Evolutionary conservation across 331 rosid genomes (phyloP).

Genomic region (Erythrophleum ivorense): DNA sequence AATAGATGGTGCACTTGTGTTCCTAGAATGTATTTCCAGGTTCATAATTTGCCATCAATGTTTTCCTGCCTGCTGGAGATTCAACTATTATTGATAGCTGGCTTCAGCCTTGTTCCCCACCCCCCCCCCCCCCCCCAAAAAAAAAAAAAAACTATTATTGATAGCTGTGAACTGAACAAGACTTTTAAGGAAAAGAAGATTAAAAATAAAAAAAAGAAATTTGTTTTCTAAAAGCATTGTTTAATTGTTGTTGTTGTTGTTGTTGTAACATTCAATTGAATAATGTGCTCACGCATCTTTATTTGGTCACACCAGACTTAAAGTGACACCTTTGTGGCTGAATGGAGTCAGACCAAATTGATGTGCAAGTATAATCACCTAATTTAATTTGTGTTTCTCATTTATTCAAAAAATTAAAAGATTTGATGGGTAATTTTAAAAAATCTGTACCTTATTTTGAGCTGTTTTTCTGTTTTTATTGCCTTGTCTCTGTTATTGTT

Average conservation of each 20-base stretch:
- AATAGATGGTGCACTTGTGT: no score
- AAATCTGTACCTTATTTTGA: not conserved
- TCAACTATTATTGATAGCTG: no score
- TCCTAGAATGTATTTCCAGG: no score
- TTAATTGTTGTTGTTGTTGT: not conserved
- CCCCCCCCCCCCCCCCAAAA: no score
- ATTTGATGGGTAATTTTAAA: not conserved
- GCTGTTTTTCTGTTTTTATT: slow-evolving; percentile 8
- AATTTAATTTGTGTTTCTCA: not conserved
- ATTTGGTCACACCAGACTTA: not conserved
- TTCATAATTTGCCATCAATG: not conserved
- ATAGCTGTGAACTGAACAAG: slow-evolving; percentile 15
- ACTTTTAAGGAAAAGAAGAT: not conserved
- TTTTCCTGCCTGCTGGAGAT: not conserved
- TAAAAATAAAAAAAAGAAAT: not conserved
- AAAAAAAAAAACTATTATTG: not conserved
- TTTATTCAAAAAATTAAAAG: not conserved
- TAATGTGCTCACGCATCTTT: not conserved
- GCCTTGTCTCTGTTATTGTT: not conserved
- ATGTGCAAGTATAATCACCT: not conserved
- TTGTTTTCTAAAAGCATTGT: slow-evolving; percentile 23
- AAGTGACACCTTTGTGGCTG: not conserved
- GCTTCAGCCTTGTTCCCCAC: no score
- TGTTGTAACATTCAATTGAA: not conserved
- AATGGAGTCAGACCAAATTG: not conserved